Percentiles rank a stretch among this genome's conserved stretches.
These are phyloP conservation scores for Botryotinia convoluta DNA, from an alignment of 2,329 filamentous ascomycete genomes.

Conservation along the genomic window DNA sequence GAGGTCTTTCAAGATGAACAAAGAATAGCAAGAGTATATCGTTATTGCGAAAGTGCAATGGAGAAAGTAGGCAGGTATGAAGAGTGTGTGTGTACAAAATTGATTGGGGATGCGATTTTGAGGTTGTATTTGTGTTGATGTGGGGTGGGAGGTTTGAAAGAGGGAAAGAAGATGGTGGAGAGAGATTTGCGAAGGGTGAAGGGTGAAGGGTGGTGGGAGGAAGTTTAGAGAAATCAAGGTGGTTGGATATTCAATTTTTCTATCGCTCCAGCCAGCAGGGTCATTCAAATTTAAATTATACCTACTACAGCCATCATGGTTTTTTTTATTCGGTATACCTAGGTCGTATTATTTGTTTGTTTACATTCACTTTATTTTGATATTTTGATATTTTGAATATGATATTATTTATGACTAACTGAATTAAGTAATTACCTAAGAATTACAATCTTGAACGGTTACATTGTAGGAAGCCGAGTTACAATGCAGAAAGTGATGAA, in stretches of 20 bases:
- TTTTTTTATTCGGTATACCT: background rate
- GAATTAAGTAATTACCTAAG: background rate
- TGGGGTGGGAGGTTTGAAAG: constrained; percentile 3
- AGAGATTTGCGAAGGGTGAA: background rate
- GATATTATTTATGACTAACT: background rate
- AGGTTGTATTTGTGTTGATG: constrained; percentile 17
- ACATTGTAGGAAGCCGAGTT: background rate
- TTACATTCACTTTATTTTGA: background rate
- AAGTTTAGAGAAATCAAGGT: background rate
- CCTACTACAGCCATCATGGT: background rate
- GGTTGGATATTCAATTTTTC: background rate
- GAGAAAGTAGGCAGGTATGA: background rate
- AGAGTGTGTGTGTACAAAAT: constrained; percentile 3
- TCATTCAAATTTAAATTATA: constrained; percentile 9
- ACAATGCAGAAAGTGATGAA: background rate
- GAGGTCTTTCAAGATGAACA: background rate
- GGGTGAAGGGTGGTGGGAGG: background rate
- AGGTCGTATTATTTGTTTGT: background rate
- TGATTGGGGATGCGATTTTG: constrained; percentile 16
- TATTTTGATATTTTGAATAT: too few relatives aligned
- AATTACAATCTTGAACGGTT: background rate
- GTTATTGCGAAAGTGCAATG: background rate
- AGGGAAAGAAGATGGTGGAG: background rate
- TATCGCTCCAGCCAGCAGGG: background rate
- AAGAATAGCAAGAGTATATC: background rate